Conservation (phyloP, 768 basidiomycete genomes). For the Boletus subcaerulescens region DNA sequence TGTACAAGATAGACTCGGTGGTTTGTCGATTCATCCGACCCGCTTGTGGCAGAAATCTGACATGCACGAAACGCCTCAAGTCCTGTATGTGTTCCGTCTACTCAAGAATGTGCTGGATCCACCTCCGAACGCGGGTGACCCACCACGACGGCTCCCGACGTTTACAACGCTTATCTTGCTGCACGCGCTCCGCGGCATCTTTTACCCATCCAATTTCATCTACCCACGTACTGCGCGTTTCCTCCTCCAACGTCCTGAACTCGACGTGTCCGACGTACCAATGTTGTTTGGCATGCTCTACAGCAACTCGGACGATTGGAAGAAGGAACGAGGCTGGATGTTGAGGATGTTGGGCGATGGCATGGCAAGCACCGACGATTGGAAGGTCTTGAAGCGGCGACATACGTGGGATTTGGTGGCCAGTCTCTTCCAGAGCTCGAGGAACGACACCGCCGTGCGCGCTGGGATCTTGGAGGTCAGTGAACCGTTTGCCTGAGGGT, state of each 20-base stretch:
- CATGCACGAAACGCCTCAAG: slow-evolving; percentile 76
- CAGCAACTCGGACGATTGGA: slow-evolving; percentile 75
- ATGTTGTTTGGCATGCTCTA: slow-evolving; percentile 90
- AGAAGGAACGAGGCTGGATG: slow-evolving; percentile 88
- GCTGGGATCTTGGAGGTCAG: slow-evolving; percentile 66
- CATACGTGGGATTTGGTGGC: slow-evolving; percentile 89
- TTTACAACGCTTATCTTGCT: slow-evolving; percentile 78
- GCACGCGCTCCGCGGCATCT: slow-evolving; percentile 78
- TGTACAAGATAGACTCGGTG: not conserved
- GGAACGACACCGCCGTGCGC: slow-evolving; percentile 50
- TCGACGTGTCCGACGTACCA: slow-evolving; percentile 83
- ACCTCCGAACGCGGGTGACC: slow-evolving; percentile 44
- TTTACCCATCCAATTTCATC: slow-evolving; percentile 84
- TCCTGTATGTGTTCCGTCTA: slow-evolving; percentile 62
- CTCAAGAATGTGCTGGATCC: slow-evolving; percentile 18
- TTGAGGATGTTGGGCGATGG: slow-evolving; percentile 79
- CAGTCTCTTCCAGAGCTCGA: slow-evolving; percentile 71
- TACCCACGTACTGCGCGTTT: slow-evolving; percentile 87
- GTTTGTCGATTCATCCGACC: not conserved
- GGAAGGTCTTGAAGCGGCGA: slow-evolving; percentile 74
- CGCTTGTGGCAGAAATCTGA: slow-evolving; percentile 45
- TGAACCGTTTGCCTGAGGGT: not conserved
- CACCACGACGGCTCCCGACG: slow-evolving; percentile 62
- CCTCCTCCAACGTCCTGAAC: slow-evolving; percentile 80
- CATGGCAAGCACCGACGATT: slow-evolving; percentile 71